These are phyloP conservation scores for Candida nemodendra DNA, from an alignment of 805 yeast species.

Conservation along the genomic window DNA sequence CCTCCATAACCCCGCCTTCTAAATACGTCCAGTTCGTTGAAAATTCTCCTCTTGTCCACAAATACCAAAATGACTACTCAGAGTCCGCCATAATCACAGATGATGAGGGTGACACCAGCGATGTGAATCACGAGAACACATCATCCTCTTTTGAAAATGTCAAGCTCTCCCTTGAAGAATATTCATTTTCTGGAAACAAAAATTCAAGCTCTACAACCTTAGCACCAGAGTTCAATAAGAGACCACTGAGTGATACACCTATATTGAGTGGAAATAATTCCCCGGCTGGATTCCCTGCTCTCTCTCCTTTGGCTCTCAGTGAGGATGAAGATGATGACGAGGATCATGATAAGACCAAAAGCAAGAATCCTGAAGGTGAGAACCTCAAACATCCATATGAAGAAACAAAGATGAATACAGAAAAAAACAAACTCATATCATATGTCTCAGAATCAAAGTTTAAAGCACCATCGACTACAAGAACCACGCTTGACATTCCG, in stretches of 20 bases:
- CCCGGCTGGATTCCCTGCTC: conserved; percentile 36
- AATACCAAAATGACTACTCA: conserved; percentile 9
- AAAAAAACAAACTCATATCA: conserved; percentile 22
- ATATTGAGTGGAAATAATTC: conserved; percentile 55
- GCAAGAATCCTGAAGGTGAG: conserved; percentile 5
- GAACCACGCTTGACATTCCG: conserved; percentile 84
- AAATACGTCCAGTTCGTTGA: conserved; percentile 24
- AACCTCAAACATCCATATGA: conserved; percentile 12
- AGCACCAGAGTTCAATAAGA: conserved; percentile 61
- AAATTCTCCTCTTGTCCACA: conserved; percentile 17
- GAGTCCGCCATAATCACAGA: conserved; percentile 27
- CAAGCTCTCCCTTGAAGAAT: conserved; percentile 8
- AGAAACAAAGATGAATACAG: conserved; percentile 28
- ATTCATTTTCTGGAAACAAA: conserved; percentile 3
- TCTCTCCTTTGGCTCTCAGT: conserved; percentile 26
- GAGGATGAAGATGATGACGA: conserved; percentile 30
- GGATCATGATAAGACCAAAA: conserved; percentile 9
- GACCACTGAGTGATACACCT: conserved; percentile 78
- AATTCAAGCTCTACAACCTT: background rate
- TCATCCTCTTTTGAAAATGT: background rate
- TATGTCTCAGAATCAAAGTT: conserved; percentile 1
- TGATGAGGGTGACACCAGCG: conserved; percentile 13
- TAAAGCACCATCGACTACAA: conserved; percentile 4
- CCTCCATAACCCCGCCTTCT: background rate
- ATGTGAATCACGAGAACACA: conserved; percentile 1